Percentiles rank a stretch among this genome's conserved stretches.
Conservation (phyloP, 768 basidiomycete genomes). For the Imleria badia region DNA sequence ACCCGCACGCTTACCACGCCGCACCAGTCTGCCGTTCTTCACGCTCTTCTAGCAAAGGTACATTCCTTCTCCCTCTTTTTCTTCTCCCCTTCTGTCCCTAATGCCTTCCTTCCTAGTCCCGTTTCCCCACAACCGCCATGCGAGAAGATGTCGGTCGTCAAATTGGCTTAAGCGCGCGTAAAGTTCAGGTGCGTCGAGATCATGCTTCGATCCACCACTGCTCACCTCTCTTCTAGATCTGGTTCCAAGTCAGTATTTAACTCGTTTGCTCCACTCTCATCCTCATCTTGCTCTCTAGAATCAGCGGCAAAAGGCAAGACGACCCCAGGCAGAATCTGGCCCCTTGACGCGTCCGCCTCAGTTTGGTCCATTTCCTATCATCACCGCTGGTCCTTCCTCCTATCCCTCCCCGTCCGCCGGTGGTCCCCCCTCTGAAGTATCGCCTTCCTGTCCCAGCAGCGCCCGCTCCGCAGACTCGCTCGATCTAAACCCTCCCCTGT, state of each 20-base stretch:
- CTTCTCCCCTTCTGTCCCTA: not conserved
- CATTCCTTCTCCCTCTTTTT: constrained; percentile 2
- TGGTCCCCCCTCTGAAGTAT: constrained; percentile 8
- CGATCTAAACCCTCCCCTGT: constrained; percentile 41
- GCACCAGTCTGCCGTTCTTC: constrained; percentile 85
- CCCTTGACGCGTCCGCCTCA: constrained; percentile 57
- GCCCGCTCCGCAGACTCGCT: constrained; percentile 25
- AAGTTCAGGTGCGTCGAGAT: constrained; percentile 72
- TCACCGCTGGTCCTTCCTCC: constrained; percentile 35
- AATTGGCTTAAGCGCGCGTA: constrained; percentile 86
- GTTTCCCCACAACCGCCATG: constrained; percentile 85
- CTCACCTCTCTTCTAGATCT: constrained; percentile 53
- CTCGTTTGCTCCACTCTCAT: not conserved
- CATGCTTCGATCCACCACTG: constrained; percentile 3
- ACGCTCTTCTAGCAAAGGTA: constrained; percentile 85
- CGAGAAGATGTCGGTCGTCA: constrained; percentile 84
- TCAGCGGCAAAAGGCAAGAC: constrained; percentile 83
- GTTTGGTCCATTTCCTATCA: constrained; percentile 59
- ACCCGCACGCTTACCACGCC: constrained; percentile 87
- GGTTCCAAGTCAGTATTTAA: constrained; percentile 68
- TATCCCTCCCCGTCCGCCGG: constrained; percentile 9
- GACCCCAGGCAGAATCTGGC: constrained; percentile 62
- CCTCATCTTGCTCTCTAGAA: constrained; percentile 48
- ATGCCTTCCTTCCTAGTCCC: constrained; percentile 53
- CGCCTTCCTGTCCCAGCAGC: constrained; percentile 13